Evolutionary conservation across 169 alveolate genomes (phyloP).

Genomic region (Eimeria brunetti): DNA sequence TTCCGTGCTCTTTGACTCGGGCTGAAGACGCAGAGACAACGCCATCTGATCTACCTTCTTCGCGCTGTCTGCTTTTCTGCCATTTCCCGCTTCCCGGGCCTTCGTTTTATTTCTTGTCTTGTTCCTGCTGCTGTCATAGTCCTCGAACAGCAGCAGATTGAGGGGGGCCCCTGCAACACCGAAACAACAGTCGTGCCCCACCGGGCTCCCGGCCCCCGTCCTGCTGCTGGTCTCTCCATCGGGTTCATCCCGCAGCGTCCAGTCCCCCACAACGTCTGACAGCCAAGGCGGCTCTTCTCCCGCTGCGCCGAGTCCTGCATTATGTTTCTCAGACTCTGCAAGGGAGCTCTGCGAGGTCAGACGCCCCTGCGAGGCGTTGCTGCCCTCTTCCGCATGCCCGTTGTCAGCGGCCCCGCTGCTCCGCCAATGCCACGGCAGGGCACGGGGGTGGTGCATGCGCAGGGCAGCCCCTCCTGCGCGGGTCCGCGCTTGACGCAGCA

Average conservation of each 20-base stretch:
- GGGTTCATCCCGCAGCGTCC: conserved; percentile 58
- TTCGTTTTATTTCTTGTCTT: neutral
- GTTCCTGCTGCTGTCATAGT: conserved; percentile 24
- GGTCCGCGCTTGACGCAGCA: conserved; percentile 4
- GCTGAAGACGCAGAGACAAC: conserved; percentile 43
- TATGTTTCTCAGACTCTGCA: neutral
- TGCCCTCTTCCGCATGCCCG: neutral
- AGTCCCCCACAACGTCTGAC: conserved; percentile 38
- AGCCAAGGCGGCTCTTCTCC: conserved; percentile 34
- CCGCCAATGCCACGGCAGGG: conserved; percentile 44
- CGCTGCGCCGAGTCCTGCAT: neutral
- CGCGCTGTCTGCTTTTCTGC: neutral
- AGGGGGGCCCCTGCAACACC: conserved; percentile 56
- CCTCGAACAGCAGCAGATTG: conserved; percentile 54
- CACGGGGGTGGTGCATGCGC: conserved; percentile 28
- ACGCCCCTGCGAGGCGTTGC: neutral
- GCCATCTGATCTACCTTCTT: conserved; percentile 44
- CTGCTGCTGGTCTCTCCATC: conserved; percentile 1
- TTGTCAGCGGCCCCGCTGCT: conserved; percentile 18
- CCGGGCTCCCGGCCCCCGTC: neutral
- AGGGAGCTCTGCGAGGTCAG: conserved; percentile 31
- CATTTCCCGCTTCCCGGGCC: neutral
- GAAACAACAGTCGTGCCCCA: conserved; percentile 64
- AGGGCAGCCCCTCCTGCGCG: conserved; percentile 2
- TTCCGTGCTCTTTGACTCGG: conserved; percentile 35